A percentile compares a stretch with the other conserved stretches of the same genome.
Evolutionary conservation across 768 basidiomycete species (phyloP).

Genomic region (Panaeolus cyanescens): DNA sequence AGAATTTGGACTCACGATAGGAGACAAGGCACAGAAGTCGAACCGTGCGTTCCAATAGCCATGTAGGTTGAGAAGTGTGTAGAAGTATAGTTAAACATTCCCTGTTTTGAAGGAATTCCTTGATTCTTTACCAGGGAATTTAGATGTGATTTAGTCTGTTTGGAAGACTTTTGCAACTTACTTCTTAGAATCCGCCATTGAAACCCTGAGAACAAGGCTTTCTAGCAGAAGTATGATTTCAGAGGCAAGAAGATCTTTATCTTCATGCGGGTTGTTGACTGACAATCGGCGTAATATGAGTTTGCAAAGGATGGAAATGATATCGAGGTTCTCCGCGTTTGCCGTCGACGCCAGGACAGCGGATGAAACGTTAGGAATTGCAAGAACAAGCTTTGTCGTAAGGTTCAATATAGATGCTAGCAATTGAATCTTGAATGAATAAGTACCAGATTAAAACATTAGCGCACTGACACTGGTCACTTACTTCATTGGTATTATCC

Average conservation of each 20-base stretch:
- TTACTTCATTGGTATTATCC: slow-evolving; percentile 39
- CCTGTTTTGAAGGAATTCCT: slow-evolving; percentile 36
- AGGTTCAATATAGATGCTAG: slow-evolving; percentile 57
- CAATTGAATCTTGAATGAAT: slow-evolving; percentile 38
- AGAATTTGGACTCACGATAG: slow-evolving; percentile 43
- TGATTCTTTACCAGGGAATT: slow-evolving; percentile 34
- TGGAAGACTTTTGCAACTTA: too few species aligned
- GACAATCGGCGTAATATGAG: slow-evolving; percentile 43
- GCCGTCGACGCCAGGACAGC: slow-evolving; percentile 32
- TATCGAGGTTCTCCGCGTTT: slow-evolving; percentile 20
- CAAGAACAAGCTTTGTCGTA: slow-evolving; percentile 44
- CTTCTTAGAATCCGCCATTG: background rate
- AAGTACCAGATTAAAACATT: slow-evolving; percentile 6
- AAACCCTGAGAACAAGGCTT: slow-evolving; percentile 9
- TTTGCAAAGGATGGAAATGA: slow-evolving; percentile 42
- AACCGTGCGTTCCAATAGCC: slow-evolving; percentile 48
- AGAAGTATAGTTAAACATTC: slow-evolving; percentile 51
- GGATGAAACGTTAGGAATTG: slow-evolving; percentile 49
- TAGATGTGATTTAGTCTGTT: too few species aligned
- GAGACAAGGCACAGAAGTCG: slow-evolving; percentile 57
- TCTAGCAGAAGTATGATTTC: slow-evolving; percentile 54
- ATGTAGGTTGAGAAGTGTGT: slow-evolving; percentile 48
- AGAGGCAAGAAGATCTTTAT: slow-evolving; percentile 35
- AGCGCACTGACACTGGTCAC: slow-evolving; percentile 13
- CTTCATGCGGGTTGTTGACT: slow-evolving; percentile 28